phyloP scores from a whole-genome alignment of 495 filamentous ascomycete genomes.

The Talaromyces adpressus region DNA sequence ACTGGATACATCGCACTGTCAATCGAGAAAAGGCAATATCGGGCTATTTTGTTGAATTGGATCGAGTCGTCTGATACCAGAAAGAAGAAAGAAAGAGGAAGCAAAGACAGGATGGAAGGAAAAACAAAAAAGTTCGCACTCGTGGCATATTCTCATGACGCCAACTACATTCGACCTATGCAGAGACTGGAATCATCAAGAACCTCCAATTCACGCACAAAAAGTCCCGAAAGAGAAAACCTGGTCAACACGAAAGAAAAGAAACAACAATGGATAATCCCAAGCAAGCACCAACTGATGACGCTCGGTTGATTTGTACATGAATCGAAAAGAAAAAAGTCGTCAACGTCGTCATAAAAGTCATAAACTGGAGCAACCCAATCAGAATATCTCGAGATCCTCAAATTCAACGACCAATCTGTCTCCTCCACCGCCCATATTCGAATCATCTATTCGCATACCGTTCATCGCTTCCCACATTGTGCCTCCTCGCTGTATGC shows the following conservation, averaged over 20 bases:
- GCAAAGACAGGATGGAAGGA: neutral
- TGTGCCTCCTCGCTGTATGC: conserved; percentile 22
- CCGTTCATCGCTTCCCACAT: conserved; percentile 43
- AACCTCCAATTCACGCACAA: neutral
- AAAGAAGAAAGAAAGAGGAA: neutral
- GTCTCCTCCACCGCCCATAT: conserved; percentile 22
- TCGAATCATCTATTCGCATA: conserved; percentile 17
- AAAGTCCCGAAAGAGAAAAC: neutral
- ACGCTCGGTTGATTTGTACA: neutral
- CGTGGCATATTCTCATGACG: neutral
- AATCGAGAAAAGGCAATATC: neutral
- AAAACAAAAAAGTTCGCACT: neutral
- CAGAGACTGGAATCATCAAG: neutral
- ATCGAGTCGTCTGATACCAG: neutral
- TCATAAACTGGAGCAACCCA: neutral
- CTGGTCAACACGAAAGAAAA: neutral
- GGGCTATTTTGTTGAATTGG: neutral
- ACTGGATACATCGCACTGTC: neutral
- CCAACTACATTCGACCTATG: neutral
- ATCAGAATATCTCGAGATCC: conserved; percentile 48
- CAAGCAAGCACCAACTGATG: neutral
- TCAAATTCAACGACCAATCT: conserved; percentile 51
- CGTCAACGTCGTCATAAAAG: conserved; percentile 4
- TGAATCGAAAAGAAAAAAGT: conserved; percentile 6
- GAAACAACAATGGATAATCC: neutral